phyloP scores from a whole-genome alignment of 805 yeast species.

The Metschnikowia proteae region DNA sequence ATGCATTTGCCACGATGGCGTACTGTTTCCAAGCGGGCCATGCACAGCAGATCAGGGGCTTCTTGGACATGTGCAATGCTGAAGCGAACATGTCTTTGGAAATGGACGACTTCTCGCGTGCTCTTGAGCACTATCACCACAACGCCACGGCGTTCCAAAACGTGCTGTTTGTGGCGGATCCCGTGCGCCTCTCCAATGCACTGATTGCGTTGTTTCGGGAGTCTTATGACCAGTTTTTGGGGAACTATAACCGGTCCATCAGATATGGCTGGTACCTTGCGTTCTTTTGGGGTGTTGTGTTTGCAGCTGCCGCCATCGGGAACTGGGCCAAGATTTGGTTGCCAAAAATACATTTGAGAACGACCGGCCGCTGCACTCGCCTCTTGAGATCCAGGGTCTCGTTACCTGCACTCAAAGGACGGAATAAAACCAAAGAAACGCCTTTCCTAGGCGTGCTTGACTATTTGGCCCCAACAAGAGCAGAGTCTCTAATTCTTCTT shows the following conservation, averaged over 20 bases:
- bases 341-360: conserved; percentile 18
- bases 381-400: conserved; percentile 31
- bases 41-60: conserved; percentile 21
- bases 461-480: conserved; percentile 24
- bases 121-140: conserved; percentile 12
- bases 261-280: conserved; percentile 25
- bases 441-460: conserved; percentile 22
- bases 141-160: conserved; percentile 4
- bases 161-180: conserved; percentile 9
- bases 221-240: conserved; percentile 36
- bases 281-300: conserved; percentile 31
- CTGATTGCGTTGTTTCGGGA: conserved; percentile 18
- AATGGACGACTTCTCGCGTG: conserved; percentile 19
- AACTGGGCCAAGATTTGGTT: conserved; percentile 33
- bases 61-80: conserved; percentile 24
- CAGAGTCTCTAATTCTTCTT: conserved; percentile 12
- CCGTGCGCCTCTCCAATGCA: conserved; percentile 26
- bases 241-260: conserved; percentile 44
- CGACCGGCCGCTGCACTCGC: conserved; percentile 30
- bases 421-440: conserved; percentile 26
- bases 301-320: conserved; percentile 22
- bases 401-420: conserved; percentile 37
- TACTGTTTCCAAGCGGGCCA: conserved; percentile 30
- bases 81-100: conserved; percentile 22
- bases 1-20: conserved; percentile 36